These are phyloP conservation scores for Shiraia bambusicola DNA, from an alignment of 2,329 filamentous ascomycete genomes.

Conservation along the genomic window DNA sequence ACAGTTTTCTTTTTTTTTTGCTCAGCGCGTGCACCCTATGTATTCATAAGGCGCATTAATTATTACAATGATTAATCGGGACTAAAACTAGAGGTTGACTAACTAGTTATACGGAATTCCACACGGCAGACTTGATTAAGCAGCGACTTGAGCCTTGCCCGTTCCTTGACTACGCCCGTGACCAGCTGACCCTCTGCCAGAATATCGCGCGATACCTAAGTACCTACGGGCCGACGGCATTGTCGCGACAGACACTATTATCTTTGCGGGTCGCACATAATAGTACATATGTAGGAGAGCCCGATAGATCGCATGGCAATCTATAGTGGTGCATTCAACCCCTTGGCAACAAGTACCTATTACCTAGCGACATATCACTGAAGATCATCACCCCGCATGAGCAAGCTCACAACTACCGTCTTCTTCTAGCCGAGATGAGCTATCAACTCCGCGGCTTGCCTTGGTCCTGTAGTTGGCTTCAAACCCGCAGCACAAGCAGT, in stretches of 20 bases:
- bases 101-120: no score
- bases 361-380: slow-evolving; percentile 10
- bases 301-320: slow-evolving; percentile 3
- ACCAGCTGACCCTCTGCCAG: slow-evolving; percentile 11
- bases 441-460: slow-evolving; percentile 8
- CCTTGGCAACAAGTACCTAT: background rate
- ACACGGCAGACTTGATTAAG: background rate
- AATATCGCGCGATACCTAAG: no score
- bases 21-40: no score
- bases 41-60: no score
- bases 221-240: background rate
- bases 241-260: background rate
- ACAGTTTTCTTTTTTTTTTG: background rate
- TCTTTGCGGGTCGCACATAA: background rate
- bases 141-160: slow-evolving; percentile 6
- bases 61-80: no score
- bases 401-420: background rate
- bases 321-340: slow-evolving; percentile 10
- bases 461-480: slow-evolving; percentile 5
- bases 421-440: slow-evolving; percentile 6
- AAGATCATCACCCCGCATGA: slow-evolving; percentile 19
- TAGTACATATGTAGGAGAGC: background rate
- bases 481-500: no score
- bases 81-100: no score
- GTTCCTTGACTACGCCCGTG: slow-evolving; percentile 18